Evolutionary conservation across 768 basidiomycete genomes (phyloP).

Genomic region (Kondoa subrosea): DNA sequence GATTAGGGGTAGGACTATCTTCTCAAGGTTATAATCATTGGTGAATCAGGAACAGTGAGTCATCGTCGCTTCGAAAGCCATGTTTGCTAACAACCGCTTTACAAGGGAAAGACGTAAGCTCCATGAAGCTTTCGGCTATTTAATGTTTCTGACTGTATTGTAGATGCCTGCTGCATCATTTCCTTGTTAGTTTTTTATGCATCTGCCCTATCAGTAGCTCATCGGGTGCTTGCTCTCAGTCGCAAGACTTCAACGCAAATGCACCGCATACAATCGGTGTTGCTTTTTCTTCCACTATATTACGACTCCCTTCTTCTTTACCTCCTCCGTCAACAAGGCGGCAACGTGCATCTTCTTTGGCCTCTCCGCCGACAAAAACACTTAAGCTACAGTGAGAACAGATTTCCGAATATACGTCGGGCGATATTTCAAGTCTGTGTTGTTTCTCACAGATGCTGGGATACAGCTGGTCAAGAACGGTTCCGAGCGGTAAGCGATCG

Average conservation of each 20-base stretch:
- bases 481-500: constrained; percentile 54
- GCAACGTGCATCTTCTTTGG: constrained; percentile 8
- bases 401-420: constrained; percentile 96
- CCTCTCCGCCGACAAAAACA: constrained; percentile 18
- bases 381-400: constrained; percentile 82
- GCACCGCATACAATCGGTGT: constrained; percentile 97
- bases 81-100: constrained; percentile 3
- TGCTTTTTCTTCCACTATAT: constrained; percentile 85
- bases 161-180: constrained; percentile 89
- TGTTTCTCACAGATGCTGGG: constrained; percentile 42
- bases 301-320: constrained; percentile 46
- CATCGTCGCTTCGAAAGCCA: background rate
- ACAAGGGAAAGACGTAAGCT: too few relatives aligned
- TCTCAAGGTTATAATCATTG: constrained; percentile 96
- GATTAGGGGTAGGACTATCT: constrained; percentile 50
- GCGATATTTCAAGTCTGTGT: constrained; percentile 51
- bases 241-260: too few relatives aligned
- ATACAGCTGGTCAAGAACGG: constrained; percentile 97
- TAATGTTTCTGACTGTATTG: too few relatives aligned
- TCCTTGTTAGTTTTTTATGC: too few relatives aligned
- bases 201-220: too few relatives aligned
- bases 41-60: constrained; percentile 35
- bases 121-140: too few relatives aligned
- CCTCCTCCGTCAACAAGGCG: constrained; percentile 1
- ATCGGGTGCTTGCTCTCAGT: too few relatives aligned